Evolutionary conservation across 225 moss, liverwort and hornwort species (phyloP).

Genomic region (Neckera pumila): DNA sequence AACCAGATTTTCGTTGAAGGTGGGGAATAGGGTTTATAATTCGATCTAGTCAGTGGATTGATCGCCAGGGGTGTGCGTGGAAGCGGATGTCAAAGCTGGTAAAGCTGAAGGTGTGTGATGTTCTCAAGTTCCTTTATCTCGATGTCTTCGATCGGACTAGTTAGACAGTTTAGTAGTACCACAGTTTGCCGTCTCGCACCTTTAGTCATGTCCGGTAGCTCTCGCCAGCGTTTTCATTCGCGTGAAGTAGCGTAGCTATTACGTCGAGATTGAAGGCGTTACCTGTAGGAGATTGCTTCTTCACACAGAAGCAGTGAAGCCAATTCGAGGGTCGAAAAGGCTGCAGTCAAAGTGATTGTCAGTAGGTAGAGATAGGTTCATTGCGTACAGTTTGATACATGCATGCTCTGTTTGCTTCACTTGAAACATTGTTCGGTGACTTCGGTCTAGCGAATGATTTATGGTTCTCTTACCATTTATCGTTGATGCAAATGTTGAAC

Average conservation of each 20-base stretch:
- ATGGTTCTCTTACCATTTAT: not conserved
- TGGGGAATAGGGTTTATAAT: not conserved
- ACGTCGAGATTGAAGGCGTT: not conserved
- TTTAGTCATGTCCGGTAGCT: not conserved
- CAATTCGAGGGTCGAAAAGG: not conserved
- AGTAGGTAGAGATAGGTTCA: not conserved
- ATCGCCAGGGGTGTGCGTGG: not conserved
- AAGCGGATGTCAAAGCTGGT: constrained; percentile 11
- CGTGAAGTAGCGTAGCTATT: not conserved
- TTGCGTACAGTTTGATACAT: not conserved
- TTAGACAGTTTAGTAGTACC: not conserved
- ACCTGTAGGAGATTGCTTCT: not conserved
- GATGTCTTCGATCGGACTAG: not conserved
- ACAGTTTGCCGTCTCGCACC: not conserved
- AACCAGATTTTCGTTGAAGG: not conserved
- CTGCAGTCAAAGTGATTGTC: not conserved
- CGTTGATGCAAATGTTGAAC: too few relatives aligned
- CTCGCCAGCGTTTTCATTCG: not conserved
- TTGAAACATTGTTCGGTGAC: not conserved
- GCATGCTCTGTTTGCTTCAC: not conserved
- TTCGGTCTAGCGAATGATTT: too few relatives aligned
- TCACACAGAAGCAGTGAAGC: not conserved
- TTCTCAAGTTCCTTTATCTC: not conserved
- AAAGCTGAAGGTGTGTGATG: constrained; percentile 14
- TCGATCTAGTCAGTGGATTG: not conserved